Evolutionary conservation across 2,329 filamentous ascomycete species (phyloP).

Genomic region (Diaporthe batatas): DNA sequence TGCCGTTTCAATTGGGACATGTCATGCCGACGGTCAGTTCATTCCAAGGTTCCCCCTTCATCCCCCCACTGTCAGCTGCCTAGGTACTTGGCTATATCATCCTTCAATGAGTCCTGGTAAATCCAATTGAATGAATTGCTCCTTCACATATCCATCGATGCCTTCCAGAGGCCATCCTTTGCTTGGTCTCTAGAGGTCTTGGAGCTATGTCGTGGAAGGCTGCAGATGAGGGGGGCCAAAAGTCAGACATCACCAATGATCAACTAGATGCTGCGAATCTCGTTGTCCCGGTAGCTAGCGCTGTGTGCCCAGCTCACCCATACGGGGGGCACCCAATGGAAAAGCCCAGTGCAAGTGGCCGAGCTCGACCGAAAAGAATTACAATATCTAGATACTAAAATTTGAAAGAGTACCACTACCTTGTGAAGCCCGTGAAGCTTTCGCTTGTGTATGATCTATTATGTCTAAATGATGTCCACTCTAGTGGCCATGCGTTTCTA

Average conservation of each 20-base stretch:
- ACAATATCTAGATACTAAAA: background rate
- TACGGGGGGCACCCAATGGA: no score
- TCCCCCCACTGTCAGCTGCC: background rate
- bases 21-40: background rate
- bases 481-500: background rate
- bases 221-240: conserved; percentile 13
- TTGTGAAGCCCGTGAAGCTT: background rate
- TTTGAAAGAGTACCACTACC: background rate
- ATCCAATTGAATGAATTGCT: background rate
- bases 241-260: conserved; percentile 9
- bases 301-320: conserved; percentile 15
- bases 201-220: conserved; percentile 19
- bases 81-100: no score
- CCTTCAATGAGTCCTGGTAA: no score
- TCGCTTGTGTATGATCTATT: conserved; percentile 6
- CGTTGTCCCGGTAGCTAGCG: conserved; percentile 21
- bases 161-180: conserved; percentile 32
- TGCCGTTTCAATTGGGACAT: no score
- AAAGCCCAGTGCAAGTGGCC: background rate
- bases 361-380: background rate
- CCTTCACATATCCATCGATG: background rate
- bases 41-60: no score
- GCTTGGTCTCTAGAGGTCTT: conserved; percentile 29
- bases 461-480: background rate
- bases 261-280: conserved; percentile 27